These are phyloP conservation scores for Moniliella sp. DNA, from an alignment of 1,284 basidiomycete genomes.

Conservation along the genomic window DNA sequence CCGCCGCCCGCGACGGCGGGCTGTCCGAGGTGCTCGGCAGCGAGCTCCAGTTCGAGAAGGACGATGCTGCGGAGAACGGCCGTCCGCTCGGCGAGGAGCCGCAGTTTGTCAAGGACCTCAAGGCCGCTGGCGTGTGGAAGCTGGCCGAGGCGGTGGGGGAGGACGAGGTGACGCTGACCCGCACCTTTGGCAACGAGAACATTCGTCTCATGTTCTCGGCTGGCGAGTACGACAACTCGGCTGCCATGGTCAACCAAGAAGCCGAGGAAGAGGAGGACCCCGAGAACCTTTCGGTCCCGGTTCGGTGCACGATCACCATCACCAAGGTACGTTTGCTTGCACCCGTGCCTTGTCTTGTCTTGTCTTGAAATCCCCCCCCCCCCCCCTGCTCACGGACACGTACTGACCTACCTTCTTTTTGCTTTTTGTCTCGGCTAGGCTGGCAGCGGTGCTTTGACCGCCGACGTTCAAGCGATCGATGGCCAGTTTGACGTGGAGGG, in stretches of 20 bases:
- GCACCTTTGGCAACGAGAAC: constrained; percentile 73
- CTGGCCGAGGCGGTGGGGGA: constrained; percentile 51
- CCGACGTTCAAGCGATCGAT: constrained; percentile 38
- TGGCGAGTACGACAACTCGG: constrained; percentile 24
- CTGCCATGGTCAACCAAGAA: constrained; percentile 5
- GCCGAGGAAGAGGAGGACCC: constrained; percentile 34
- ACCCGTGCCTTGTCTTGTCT: constrained; percentile 4
- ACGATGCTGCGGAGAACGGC: constrained; percentile 26
- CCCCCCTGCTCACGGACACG: background rate
- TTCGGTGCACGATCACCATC: constrained; percentile 58
- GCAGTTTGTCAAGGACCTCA: constrained; percentile 58
- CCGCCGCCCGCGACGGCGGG: constrained; percentile 40
- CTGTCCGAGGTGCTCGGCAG: constrained; percentile 56
- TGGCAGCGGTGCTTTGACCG: constrained; percentile 16
- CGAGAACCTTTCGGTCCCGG: constrained; percentile 38
- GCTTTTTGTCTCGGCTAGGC: constrained; percentile 1
- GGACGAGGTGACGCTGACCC: constrained; percentile 60
- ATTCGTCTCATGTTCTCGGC: constrained; percentile 24
- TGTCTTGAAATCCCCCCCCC: constrained; percentile 1
- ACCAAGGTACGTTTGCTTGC: constrained; percentile 45
- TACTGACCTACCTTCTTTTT: background rate
- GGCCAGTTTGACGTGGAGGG: constrained; percentile 70
- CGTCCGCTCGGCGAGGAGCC: constrained; percentile 36
- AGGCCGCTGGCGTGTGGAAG: constrained; percentile 53
- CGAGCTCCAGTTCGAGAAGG: constrained; percentile 66